These are phyloP conservation scores for Suhomyces bolitotheri DNA, from an alignment of 1,139 yeast species.

Conservation along the genomic window DNA sequence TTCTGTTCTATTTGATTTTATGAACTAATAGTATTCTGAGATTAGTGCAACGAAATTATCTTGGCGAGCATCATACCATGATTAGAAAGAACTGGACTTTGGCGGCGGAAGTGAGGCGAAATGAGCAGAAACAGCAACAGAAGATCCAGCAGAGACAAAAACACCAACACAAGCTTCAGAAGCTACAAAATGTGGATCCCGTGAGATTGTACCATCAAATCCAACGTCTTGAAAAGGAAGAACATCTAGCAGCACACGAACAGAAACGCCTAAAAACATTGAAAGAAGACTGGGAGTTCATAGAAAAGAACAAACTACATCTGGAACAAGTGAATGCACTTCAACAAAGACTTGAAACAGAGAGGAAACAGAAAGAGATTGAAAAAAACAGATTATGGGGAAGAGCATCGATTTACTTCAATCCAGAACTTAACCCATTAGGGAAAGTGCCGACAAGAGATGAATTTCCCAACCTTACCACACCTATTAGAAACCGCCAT, in stretches of 20 bases:
- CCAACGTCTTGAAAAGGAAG: slow-evolving; percentile 24
- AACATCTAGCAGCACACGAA: slow-evolving; percentile 23
- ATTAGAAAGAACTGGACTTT: slow-evolving; percentile 47
- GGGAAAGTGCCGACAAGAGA: slow-evolving; percentile 39
- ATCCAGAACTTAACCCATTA: slow-evolving; percentile 48
- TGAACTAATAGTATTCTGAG: background rate
- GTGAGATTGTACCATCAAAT: slow-evolving; percentile 33
- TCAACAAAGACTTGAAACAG: slow-evolving; percentile 18
- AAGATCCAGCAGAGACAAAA: slow-evolving; percentile 44
- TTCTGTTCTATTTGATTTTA: background rate
- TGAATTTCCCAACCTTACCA: slow-evolving; percentile 26
- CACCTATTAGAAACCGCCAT: slow-evolving; percentile 26
- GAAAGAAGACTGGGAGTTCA: slow-evolving; percentile 44
- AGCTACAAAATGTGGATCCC: slow-evolving; percentile 35
- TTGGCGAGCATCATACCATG: slow-evolving; percentile 23
- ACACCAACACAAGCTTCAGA: slow-evolving; percentile 27
- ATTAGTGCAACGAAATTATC: background rate
- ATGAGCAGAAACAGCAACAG: slow-evolving; percentile 39
- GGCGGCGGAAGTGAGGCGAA: slow-evolving; percentile 41
- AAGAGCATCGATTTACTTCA: slow-evolving; percentile 40
- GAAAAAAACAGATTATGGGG: slow-evolving; percentile 39
- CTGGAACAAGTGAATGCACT: slow-evolving; percentile 29
- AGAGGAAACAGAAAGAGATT: slow-evolving; percentile 18
- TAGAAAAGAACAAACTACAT: slow-evolving; percentile 36
- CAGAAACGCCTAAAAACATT: slow-evolving; percentile 25